Conservation (phyloP, 352 stramenopile genomes). For the Elongisporangium prolatum region DNA sequence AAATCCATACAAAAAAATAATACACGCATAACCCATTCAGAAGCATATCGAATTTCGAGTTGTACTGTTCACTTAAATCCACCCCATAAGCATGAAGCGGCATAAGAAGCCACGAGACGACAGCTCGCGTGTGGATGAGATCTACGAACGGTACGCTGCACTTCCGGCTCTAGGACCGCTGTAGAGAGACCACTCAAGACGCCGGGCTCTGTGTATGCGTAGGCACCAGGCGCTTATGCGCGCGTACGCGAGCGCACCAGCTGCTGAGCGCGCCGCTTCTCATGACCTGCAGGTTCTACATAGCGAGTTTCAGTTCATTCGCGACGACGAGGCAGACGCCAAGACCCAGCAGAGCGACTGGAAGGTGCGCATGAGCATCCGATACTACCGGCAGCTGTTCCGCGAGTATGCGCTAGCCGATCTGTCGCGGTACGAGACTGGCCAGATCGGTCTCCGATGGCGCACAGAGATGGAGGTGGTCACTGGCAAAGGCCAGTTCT, state of each 20-base stretch:
- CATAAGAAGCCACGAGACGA: neutral
- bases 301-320: slow-evolving; percentile 71
- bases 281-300: slow-evolving; percentile 41
- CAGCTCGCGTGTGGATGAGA: neutral
- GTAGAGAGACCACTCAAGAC: neutral
- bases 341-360: slow-evolving; percentile 49
- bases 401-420: slow-evolving; percentile 81
- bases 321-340: slow-evolving; percentile 60
- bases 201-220: neutral
- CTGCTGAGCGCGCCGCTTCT: slow-evolving; percentile 3
- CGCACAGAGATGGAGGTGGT: slow-evolving; percentile 75
- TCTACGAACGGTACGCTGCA: neutral
- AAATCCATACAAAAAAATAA: neutral
- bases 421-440: slow-evolving; percentile 54
- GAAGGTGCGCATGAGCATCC: slow-evolving; percentile 72
- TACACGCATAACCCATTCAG: neutral
- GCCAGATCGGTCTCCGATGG: slow-evolving; percentile 73
- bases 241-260: slow-evolving; percentile 23
- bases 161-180: neutral
- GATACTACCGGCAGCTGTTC: slow-evolving; percentile 83
- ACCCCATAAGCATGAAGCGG: neutral
- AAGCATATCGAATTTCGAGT: neutral
- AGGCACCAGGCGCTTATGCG: slow-evolving; percentile 56
- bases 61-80: neutral
- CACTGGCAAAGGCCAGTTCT: slow-evolving; percentile 73